Base-by-base conservation (phyloP, 441 rosid genomes). In the Jatropha multifida region DNA sequence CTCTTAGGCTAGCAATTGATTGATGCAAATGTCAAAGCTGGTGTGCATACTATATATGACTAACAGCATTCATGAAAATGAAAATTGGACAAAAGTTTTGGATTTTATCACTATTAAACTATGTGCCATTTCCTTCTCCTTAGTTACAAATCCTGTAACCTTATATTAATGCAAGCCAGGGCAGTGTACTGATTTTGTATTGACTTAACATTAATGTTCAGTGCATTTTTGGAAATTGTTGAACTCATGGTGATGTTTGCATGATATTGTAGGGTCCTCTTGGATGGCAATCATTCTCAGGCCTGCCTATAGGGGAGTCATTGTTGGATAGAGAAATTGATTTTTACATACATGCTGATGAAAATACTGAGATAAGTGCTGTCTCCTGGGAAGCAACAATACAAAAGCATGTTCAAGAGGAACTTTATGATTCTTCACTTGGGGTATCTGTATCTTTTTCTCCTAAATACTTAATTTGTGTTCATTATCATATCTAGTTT, bases 321-420 rank as follows among this genome's bases (percentile, higher is more conserved):
- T 80, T 88, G 76, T 78, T 86, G 62, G 87, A 87, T 76, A 87
- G 96, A 84, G 95, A 88, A 68, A 83, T 89, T 71, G 92, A 92
- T 79, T 85, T 91, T 83, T 89, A 85, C 82, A 83, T 88, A 75
- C 93, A 88, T 81, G 82, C 87, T 23, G 90, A 88, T 68, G 91
- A 90, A 69, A 89, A 88, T 65, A 76, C 92, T 26, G 90, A 88
- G 85, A 82, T 94, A 83, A 90, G 81, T 85, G 94, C 93, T 56
- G 83, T 94, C 75, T 89, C 92, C 69, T 97, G 99, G 98, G 99
- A 97, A 86, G 93, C 92, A 79, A 87, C 96, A 69, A 86, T 93
- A 76, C 98, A 97, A 77, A 94, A 91, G 76, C 98, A 86, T 81
- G 84, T 97, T 67, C 92, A 92, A 82, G 98, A 93, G 83, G 98